Conservation (phyloP, 176 grass and related monocot genomes). For the Canna indica region DNA sequence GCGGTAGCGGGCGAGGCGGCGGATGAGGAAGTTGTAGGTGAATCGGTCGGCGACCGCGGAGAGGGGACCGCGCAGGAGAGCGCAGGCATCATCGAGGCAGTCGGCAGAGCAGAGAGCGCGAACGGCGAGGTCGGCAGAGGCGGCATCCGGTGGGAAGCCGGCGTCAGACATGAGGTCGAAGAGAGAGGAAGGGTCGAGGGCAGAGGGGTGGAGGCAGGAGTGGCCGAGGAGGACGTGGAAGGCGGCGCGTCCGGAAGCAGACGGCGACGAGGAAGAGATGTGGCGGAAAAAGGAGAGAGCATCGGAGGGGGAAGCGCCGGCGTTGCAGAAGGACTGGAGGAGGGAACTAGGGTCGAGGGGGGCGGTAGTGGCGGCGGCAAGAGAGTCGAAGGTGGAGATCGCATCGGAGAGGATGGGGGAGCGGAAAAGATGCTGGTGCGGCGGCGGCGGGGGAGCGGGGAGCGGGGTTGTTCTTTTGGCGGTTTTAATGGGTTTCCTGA, state of each 20-base stretch:
- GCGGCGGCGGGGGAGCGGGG: slow-evolving; percentile 20
- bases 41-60: slow-evolving; percentile 22
- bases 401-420: slow-evolving; percentile 26
- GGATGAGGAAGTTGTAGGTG: slow-evolving; percentile 52
- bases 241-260: slow-evolving; percentile 16
- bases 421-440: slow-evolving; percentile 27
- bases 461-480: neutral
- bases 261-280: slow-evolving; percentile 17
- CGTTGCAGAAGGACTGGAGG: slow-evolving; percentile 40
- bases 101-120: slow-evolving; percentile 33
- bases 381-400: slow-evolving; percentile 28
- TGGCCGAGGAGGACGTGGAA: slow-evolving; percentile 37
- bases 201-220: slow-evolving; percentile 22
- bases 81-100: slow-evolving; percentile 36
- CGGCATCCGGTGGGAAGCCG: slow-evolving; percentile 22
- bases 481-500: slow-evolving; percentile 1
- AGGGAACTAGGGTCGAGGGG: slow-evolving; percentile 43
- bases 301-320: slow-evolving; percentile 31
- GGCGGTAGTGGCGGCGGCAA: slow-evolving; percentile 26
- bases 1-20: slow-evolving; percentile 49
- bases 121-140: slow-evolving; percentile 33
- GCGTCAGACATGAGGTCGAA: slow-evolving; percentile 26
- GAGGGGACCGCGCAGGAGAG: slow-evolving; percentile 17
- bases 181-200: slow-evolving; percentile 7
- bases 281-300: slow-evolving; percentile 26